phyloP scores from a whole-genome alignment of 768 basidiomycete genomes.

The Russula earlei region DNA sequence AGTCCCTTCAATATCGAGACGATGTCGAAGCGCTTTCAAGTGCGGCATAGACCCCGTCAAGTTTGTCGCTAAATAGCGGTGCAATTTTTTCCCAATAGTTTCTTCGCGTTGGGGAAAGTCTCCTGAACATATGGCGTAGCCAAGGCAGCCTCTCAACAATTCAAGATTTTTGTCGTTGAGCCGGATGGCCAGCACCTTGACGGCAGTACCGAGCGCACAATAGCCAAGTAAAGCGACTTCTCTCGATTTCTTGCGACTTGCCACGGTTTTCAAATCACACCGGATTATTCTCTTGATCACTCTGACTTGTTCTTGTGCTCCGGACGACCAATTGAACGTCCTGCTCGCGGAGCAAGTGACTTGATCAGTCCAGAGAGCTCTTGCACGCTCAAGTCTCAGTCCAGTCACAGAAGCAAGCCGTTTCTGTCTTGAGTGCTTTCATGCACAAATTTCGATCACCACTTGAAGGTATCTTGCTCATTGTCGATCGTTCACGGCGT shows the following conservation, averaged over 20 bases:
- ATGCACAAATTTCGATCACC: constrained; percentile 8
- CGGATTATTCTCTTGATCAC: constrained; percentile 11
- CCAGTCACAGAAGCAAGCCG: constrained; percentile 12
- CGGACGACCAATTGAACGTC: background rate
- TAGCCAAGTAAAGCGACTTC: constrained; percentile 11
- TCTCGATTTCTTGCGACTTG: constrained; percentile 6
- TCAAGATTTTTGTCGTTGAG: constrained; percentile 6
- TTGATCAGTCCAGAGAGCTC: constrained; percentile 5
- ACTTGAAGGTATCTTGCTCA: constrained; percentile 16
- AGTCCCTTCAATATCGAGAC: background rate
- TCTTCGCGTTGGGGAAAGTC: constrained; percentile 3
- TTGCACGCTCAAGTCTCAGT: constrained; percentile 13
- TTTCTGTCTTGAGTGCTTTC: background rate
- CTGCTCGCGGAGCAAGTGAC: constrained; percentile 1
- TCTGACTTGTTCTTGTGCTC: constrained; percentile 13
- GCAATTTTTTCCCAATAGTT: background rate
- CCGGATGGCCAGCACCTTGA: constrained; percentile 1
- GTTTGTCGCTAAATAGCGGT: constrained; percentile 4
- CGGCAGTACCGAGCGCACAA: constrained; percentile 5
- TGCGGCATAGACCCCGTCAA: background rate
- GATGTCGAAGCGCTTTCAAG: constrained; percentile 1
- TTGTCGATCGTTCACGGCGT: constrained; percentile 12
- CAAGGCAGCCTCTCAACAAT: background rate
- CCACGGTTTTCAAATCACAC: constrained; percentile 16
- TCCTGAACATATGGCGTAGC: background rate